Percentiles rank a stretch among this genome's conserved stretches.
phyloP scores from a whole-genome alignment of 1,139 yeast species.

The Nakaseomyces uthaithaninus region DNA sequence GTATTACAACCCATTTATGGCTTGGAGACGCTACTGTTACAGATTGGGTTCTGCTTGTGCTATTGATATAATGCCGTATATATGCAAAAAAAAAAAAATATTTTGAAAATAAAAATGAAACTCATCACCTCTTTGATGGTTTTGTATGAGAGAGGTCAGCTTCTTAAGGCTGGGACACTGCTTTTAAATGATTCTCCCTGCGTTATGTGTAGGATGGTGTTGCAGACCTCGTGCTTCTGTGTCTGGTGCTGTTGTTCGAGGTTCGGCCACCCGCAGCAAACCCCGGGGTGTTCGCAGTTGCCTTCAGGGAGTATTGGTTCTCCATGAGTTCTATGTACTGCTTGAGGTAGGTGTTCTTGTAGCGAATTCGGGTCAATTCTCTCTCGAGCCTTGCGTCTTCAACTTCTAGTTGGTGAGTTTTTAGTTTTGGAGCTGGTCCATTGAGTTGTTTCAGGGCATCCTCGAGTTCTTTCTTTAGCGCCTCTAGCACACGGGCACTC shows the following conservation, averaged over 20 bases:
- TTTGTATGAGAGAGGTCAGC: no score
- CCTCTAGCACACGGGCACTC: constrained; percentile 7
- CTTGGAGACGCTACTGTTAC: no score
- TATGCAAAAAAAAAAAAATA: no score
- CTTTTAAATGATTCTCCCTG: no score
- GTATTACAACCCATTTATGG: no score
- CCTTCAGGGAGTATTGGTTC: constrained; percentile 15
- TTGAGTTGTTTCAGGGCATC: neutral
- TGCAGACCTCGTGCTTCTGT: constrained; percentile 19
- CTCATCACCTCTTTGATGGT: no score
- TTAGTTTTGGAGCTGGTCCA: neutral
- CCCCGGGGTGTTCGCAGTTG: constrained; percentile 3
- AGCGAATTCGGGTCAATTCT: constrained; percentile 14
- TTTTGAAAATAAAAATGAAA: no score
- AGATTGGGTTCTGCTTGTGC: no score
- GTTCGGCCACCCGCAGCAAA: constrained; percentile 6
- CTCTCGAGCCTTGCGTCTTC: constrained; percentile 25
- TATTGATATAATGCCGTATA: no score
- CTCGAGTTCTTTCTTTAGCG: constrained; percentile 16
- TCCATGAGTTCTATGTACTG: constrained; percentile 20
- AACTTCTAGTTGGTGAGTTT: constrained; percentile 40
- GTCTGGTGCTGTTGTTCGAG: constrained; percentile 11
- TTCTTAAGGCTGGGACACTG: no score
- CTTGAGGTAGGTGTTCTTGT: constrained; percentile 18
- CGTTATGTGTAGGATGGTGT: constrained; percentile 26